Evolutionary conservation across 2,329 filamentous ascomycete genomes (phyloP), one percentile per base, ranked within the genome.

Genomic region (Alternaria longipes): DNA sequence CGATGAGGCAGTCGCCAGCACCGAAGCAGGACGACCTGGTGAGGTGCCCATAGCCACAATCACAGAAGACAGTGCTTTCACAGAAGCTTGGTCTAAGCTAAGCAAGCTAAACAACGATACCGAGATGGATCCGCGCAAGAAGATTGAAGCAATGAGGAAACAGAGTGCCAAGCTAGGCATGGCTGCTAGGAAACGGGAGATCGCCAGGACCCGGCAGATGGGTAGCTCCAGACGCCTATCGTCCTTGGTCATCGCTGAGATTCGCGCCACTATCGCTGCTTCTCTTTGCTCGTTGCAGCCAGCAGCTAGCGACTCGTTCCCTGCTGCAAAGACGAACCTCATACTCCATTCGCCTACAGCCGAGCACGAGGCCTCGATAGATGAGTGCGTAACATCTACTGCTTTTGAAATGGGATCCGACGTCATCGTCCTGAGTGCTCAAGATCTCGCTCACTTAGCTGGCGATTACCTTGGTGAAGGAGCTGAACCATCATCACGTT

Each of bases 391-490:
- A 2, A 83, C 87, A 60, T 84, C 87, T 52, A 80, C 90, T 44
- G 90, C 91, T 0, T 80, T 81, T 12, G 84, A 87, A 34, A 80
- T 91, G 6, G 81, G 80, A 7, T 89, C 91, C 3, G 88, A 94
- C 66, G 72, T 94, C 3, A 80, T 95, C 32, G 84, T 86, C 20
- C 74, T 96, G 11, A 86, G 89, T 71, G 87, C 91, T 1, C 86
- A 89, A 63, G 89, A 91, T 70, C 80, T 96, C 54, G 90, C 90
- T 3, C 84, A 89, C 51, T 81, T 95, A 26, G 84, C 90, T 0
- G 90, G 89, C 3, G 84, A 87, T 44, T 92, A 93, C 69, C 78
- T 94, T 9, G 90, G 89, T 5, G 88, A 91, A 70, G 83, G 85
- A 62, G 62, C 80, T n/a, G 81, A 65, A 80, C 86, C 46, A 82